These are phyloP conservation scores for Hypomontagnella submonticulosa DNA, from an alignment of 495 filamentous ascomycete species.

Conservation along the genomic window DNA sequence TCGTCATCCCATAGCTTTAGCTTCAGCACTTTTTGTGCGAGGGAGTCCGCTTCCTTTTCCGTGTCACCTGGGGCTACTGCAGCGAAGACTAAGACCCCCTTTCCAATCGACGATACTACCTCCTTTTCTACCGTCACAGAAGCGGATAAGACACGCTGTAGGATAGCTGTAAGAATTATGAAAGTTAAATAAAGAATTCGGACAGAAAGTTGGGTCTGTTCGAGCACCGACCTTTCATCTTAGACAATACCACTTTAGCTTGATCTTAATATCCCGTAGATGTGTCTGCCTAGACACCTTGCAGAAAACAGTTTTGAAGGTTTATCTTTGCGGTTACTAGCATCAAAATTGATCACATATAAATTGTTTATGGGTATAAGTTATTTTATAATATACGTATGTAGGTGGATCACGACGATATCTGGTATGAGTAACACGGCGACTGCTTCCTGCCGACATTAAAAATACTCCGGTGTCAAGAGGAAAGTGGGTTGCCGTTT, in stretches of 20 bases:
- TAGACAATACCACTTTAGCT: neutral
- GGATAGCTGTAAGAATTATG: constrained; percentile 70
- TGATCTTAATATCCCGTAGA: too few relatives aligned
- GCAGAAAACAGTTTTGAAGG: too few relatives aligned
- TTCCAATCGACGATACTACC: constrained; percentile 87
- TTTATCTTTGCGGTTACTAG: too few relatives aligned
- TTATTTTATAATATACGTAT: neutral
- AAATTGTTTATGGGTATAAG: neutral
- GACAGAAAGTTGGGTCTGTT: neutral
- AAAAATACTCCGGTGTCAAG: too few relatives aligned
- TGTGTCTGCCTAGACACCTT: too few relatives aligned
- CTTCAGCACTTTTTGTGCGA: constrained; percentile 89
- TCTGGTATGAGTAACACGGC: neutral
- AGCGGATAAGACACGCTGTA: constrained; percentile 94
- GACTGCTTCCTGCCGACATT: too few relatives aligned
- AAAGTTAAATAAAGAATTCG: constrained; percentile 21
- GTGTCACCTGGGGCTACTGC: constrained; percentile 92
- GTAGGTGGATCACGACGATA: neutral
- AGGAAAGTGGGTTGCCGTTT: neutral
- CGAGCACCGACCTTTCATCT: constrained; percentile 39
- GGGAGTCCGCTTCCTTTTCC: constrained; percentile 82
- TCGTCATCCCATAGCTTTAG: constrained; percentile 89
- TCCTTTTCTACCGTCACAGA: constrained; percentile 98
- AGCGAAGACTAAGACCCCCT: constrained; percentile 89
- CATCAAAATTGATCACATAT: too few relatives aligned